These are phyloP conservation scores for Vanrija sp. DNA, from an alignment of 1,284 basidiomycete genomes.

Conservation along the genomic window DNA sequence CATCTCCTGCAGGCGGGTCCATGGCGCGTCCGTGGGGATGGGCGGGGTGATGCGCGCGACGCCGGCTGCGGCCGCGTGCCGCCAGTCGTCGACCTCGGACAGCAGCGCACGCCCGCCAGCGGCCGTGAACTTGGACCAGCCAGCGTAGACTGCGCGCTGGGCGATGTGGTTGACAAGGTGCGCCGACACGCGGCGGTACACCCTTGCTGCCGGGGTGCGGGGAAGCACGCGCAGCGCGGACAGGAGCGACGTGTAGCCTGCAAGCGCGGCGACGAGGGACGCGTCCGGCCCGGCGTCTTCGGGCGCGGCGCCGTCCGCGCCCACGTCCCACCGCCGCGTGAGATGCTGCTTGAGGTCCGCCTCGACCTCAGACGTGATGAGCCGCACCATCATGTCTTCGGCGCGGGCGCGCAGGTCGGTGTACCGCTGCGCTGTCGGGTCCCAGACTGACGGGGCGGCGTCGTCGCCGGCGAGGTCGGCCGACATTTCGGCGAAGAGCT, in stretches of 20 bases:
- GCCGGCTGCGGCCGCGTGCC: constrained; percentile 59
- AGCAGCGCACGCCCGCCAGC: constrained; percentile 58
- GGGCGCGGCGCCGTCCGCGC: neutral
- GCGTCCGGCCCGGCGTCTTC: constrained; percentile 53
- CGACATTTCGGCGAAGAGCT: constrained; percentile 82
- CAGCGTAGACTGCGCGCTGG: constrained; percentile 76
- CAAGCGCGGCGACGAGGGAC: constrained; percentile 65
- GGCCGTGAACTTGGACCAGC: constrained; percentile 58
- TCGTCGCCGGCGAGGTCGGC: constrained; percentile 57
- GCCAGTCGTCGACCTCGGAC: constrained; percentile 72
- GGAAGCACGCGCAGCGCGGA: constrained; percentile 60
- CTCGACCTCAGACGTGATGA: constrained; percentile 74
- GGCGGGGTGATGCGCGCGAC: constrained; percentile 21
- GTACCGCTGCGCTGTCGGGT: constrained; percentile 65
- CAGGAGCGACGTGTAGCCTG: constrained; percentile 69
- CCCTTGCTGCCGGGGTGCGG: constrained; percentile 53
- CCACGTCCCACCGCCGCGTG: constrained; percentile 36
- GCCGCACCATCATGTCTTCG: constrained; percentile 78
- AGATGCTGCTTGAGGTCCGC: constrained; percentile 67
- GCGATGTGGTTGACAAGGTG: constrained; percentile 68
- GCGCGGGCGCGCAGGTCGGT: constrained; percentile 61
- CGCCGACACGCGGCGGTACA: constrained; percentile 68
- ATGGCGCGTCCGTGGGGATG: constrained; percentile 61
- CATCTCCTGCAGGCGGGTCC: constrained; percentile 65
- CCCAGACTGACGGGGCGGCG: constrained; percentile 56